A percentile compares a stretch with the other conserved stretches of the same genome.
These are phyloP conservation scores for Tolypocladium ophioglossoides DNA, from an alignment of 2,329 filamentous ascomycete species.

Conservation along the genomic window DNA sequence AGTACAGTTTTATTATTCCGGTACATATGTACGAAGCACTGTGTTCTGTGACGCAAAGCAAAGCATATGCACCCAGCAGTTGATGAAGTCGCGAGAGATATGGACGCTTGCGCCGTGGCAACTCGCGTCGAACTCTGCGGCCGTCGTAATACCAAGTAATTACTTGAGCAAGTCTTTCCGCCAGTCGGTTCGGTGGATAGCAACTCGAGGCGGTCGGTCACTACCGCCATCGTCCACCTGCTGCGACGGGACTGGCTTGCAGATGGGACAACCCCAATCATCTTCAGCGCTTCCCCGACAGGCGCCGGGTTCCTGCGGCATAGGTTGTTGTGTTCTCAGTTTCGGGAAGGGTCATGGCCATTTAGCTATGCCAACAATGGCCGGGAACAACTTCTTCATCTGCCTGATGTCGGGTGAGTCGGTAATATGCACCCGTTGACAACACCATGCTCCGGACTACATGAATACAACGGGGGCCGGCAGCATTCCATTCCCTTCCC, in stretches of 20 bases:
- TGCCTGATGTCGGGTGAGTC: background rate
- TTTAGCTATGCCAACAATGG: background rate
- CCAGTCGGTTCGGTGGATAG: background rate
- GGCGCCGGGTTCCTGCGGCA: background rate
- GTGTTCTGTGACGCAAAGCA: background rate
- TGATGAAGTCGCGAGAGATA: background rate
- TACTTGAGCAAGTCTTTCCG: too few relatives aligned
- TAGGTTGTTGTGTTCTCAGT: too few relatives aligned
- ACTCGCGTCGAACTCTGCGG: background rate
- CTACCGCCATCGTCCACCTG: background rate
- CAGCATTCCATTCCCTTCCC: background rate
- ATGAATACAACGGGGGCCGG: background rate
- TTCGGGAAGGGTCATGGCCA: background rate
- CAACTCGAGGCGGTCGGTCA: background rate
- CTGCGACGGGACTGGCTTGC: background rate
- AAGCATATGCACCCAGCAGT: background rate
- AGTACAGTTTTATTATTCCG: background rate
- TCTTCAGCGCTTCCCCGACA: background rate
- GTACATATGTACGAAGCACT: background rate
- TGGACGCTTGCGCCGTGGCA: background rate
- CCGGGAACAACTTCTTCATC: background rate
- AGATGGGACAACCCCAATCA: background rate
- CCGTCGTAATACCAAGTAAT: background rate
- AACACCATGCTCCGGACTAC: background rate
- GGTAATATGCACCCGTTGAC: background rate